phyloP scores from a whole-genome alignment of 2,329 filamentous ascomycete species.

The Ilyonectria destructans region DNA sequence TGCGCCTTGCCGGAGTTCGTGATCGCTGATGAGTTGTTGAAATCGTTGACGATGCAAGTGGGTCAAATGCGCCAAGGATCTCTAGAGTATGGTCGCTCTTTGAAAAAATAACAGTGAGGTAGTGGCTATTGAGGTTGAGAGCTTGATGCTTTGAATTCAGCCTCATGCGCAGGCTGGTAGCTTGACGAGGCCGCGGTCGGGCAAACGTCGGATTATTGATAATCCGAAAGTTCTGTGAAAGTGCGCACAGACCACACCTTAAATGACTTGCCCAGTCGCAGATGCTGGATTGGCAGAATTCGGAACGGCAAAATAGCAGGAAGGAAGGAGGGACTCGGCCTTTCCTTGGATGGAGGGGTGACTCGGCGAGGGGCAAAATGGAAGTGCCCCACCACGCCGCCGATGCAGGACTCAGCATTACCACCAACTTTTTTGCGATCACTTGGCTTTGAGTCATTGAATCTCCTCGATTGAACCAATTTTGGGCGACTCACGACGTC shows the following conservation, averaged over 20 bases:
- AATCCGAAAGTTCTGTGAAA: constrained; percentile 39
- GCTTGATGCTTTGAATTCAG: constrained; percentile 12
- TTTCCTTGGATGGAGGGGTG: constrained; percentile 38
- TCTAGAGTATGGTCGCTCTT: too few relatives aligned
- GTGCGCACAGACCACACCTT: constrained; percentile 56
- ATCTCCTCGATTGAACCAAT: constrained; percentile 27
- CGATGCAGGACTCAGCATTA: constrained; percentile 50
- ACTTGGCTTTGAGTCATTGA: constrained; percentile 45
- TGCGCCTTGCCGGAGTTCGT: neutral
- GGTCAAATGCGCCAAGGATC: neutral
- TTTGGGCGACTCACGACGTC: constrained; percentile 16
- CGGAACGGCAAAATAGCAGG: constrained; percentile 6
- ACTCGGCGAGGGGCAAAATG: constrained; percentile 48
- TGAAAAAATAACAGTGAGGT: constrained; percentile 3
- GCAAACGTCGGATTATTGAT: constrained; percentile 35
- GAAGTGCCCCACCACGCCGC: constrained; percentile 48
- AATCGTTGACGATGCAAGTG: neutral
- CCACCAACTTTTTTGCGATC: constrained; percentile 45
- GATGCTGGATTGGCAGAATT: constrained; percentile 37
- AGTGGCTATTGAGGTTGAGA: constrained; percentile 16
- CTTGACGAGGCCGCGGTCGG: constrained; percentile 22
- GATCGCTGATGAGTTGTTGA: neutral
- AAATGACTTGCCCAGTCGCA: constrained; percentile 45
- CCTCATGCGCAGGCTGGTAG: constrained; percentile 6
- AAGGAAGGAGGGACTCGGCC: constrained; percentile 32